phyloP scores from a whole-genome alignment of 768 basidiomycete species.

The Sistotremastrum suecicum region DNA sequence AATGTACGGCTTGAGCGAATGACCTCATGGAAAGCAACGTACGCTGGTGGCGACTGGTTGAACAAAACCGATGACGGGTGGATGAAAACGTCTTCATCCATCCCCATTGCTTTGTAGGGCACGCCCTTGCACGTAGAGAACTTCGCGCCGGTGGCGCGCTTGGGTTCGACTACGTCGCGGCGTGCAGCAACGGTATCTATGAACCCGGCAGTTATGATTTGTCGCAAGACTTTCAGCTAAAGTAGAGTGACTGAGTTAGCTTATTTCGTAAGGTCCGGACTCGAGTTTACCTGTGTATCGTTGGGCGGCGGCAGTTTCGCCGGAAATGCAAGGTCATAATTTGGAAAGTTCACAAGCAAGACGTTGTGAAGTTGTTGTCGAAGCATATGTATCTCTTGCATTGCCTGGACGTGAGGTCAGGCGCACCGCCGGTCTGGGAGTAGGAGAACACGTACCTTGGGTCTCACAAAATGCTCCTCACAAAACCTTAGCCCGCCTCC shows the following conservation, averaged over 20 bases:
- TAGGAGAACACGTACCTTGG: slow-evolving; percentile 43
- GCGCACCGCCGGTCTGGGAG: neutral
- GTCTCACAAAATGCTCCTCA: slow-evolving; percentile 74
- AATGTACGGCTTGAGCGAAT: slow-evolving; percentile 61
- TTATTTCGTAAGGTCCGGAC: neutral
- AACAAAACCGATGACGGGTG: slow-evolving; percentile 81
- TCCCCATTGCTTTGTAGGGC: slow-evolving; percentile 67
- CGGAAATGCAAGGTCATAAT: slow-evolving; percentile 41
- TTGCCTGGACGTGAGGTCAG: slow-evolving; percentile 41
- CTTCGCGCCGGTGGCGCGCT: slow-evolving; percentile 44
- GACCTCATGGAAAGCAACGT: slow-evolving; percentile 71
- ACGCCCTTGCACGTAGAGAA: slow-evolving; percentile 67
- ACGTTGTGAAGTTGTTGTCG: slow-evolving; percentile 80
- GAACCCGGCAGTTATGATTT: slow-evolving; percentile 78
- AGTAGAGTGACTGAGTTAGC: slow-evolving; percentile 1
- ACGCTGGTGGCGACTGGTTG: slow-evolving; percentile 64
- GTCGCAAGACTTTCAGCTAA: slow-evolving; percentile 80
- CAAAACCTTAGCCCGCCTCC: slow-evolving; percentile 76
- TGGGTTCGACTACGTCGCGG: slow-evolving; percentile 61
- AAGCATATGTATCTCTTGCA: slow-evolving; percentile 98
- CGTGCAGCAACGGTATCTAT: slow-evolving; percentile 93
- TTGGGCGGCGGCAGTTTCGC: slow-evolving; percentile 63
- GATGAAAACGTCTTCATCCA: slow-evolving; percentile 80
- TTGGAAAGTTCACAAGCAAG: slow-evolving; percentile 65
- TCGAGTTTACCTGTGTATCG: slow-evolving; percentile 48